Evolutionary conservation across 306 rosid genomes (phyloP), one percentile per base, ranked within the genome.

Genomic region (Hippophae tibetana): DNA sequence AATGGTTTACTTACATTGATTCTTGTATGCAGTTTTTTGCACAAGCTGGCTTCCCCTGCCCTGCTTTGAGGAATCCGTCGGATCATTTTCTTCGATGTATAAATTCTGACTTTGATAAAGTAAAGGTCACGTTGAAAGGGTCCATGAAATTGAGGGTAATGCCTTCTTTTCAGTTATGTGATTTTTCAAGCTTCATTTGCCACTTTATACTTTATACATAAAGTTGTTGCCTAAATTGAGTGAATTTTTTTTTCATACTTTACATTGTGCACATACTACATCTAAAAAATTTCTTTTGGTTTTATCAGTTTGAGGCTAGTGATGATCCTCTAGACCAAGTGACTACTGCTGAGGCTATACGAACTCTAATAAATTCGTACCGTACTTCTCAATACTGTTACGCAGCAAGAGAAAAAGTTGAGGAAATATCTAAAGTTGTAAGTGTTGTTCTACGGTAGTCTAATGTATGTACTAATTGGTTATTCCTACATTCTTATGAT

Each of bases 31-130:
- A 92, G 97, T 92, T 92, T 78, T 92, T 92, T 82, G 86, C 85
- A 56, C 99, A 82, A 76, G 95, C 97, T 62, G 97, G 99, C 25
- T 92, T 92, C 72, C 99, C 99, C 10, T 92, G 99, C 80, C 94
- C 99, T 58, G 86, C 97, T 75, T 61, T 92, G 81, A 92, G 99
- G 77, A 92, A 88, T 73, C 97, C 99, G 4, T 92, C 99, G 40
- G 99, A 92, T 72, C 99, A 92, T 77, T 92, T 88, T 69, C 97
- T 92, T 41, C 74, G 97, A 68, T 88, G 95, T 74, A 67, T 92
- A 72, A 92, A 92, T 64, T 92, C 97, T 42, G 99, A 92, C 58
- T 92, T 92, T 58, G 99, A 92, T 69, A 92, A 92, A 86, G 95
- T 92, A 50, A 86, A 79, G 67, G 82, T 86, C 69, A 88, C 94